Base-by-base conservation (phyloP, 768 basidiomycete genomes). In the Tricholomella constricta region DNA sequence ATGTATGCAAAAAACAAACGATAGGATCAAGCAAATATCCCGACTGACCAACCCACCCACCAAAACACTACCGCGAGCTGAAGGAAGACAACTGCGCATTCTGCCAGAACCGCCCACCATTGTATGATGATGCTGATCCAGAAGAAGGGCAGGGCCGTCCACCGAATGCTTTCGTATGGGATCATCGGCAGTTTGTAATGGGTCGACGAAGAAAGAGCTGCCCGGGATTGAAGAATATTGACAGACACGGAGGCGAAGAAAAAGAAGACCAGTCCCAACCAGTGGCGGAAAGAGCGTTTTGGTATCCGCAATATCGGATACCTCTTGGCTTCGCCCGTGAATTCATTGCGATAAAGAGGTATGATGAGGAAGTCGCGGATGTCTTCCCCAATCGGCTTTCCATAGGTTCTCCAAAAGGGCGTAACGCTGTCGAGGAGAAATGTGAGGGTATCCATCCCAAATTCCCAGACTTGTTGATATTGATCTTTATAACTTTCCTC, bases 301-400 rank as follows among this genome's bases (percentile, higher is more conserved):
- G 89, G 89, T 48, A 90, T 65, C 3, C 63, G 69, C 31, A 67
- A 65, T 59, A 91, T 81, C 6, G 72, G 75, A 61, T 89, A 90
- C 59, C 83, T 77, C 59, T 86, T 85, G 32, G 82, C 45, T 71
- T 89, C 86, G 27, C 89, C 89, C 0, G 89, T 90, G 64, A 90
- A 91, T 63, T 91, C 89, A 65, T 91, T 89, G 29, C 89, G 82
- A 56, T 91, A 91, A 61, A 88, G 78, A 6, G 89, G 89, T 52
- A 91, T 83, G 59, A 91, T 88, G 53, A 91, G 81, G 63, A 91
- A 91, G 56, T 89, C 88, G 42, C 85, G 83, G 38, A 89, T 78
- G 60, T 91, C 89, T 62, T 88, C 82, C 27, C 88, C 86, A 46
- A 91, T 89, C n/a, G 82, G 80, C 62, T 87, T 89, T 47, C 89